Base-by-base conservation (phyloP, 345 rosid species). In the Isatis tinctoria region DNA sequence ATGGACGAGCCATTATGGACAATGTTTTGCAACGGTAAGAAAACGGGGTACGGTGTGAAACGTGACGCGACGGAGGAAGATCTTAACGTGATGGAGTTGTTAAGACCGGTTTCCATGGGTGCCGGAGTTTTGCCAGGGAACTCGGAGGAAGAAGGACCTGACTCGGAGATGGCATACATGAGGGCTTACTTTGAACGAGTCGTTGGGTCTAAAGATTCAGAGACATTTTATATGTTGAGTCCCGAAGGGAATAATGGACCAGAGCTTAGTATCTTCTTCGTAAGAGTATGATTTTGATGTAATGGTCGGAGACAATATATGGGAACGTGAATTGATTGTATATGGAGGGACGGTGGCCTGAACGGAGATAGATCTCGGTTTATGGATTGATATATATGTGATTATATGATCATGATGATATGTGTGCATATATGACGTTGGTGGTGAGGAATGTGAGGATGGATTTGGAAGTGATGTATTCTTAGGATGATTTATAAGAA, bases 231-330 rank as follows among this genome's bases (percentile, higher is more conserved):
- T 67, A 92, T 92, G 98, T 47, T 90, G 75, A 88, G 96, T 75
- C 98, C 98, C 0, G 96, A 90, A 49, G 90, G 87, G 2, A 85
- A 86, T 43, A 87, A 65, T 75, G 95, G 96, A 43, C 97, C 98
- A 0, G 98, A 90, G 69, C 90, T 93, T 36, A 90, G 91, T 65
- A 80, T 93, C 13, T 93, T 93, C 74, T 76, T 93, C 24, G 87
- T 93, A 28, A 79, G 98, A 76, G 67, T 90, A 18, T 87, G 83
- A 87, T 20, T 20, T 18, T 27, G 11, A 27, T 76, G 61, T 63
- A 48, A 43, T 75, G 60, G 20, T 45, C 57, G 47, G 57, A 28
- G 37, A 54, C 37, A 28, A 3, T 54, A 8, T 14, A 13, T n/a
- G 17, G 37, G 22, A n/a, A 54, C 60, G 60, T 54, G 28, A 20